Evolutionary conservation across 2,329 filamentous ascomycete genomes (phyloP).

Genomic region (Hypoxylon sp.): DNA sequence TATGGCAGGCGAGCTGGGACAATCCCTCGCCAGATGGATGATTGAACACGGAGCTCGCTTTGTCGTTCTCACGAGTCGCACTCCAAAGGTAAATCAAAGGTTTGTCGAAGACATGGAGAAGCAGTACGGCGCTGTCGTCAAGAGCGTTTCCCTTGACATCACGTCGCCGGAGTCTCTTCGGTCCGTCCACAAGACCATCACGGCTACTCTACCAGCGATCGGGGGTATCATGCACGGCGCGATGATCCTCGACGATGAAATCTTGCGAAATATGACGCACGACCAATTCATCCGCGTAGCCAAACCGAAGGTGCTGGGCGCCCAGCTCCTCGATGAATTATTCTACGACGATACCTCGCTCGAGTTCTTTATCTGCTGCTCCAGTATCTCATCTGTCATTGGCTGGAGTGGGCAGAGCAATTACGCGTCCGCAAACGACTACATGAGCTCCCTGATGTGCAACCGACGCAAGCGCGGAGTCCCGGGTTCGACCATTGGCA

Average conservation of each 20-base stretch:
- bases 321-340: constrained; percentile 51
- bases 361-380: constrained; percentile 19
- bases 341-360: constrained; percentile 43
- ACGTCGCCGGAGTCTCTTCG: constrained; percentile 11
- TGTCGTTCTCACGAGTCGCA: constrained; percentile 47
- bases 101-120: constrained; percentile 11
- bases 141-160: constrained; percentile 17
- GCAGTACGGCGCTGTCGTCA: constrained; percentile 10
- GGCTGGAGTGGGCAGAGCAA: constrained; percentile 16
- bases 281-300: constrained; percentile 46
- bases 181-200: constrained; percentile 19
- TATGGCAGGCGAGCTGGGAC: constrained; percentile 28
- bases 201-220: constrained; percentile 30
- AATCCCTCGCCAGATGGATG: constrained; percentile 24
- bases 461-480: constrained; percentile 19
- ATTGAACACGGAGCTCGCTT: constrained; percentile 39
- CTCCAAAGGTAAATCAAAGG: constrained; percentile 5
- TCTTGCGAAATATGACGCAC: constrained; percentile 45
- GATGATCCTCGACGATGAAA: constrained; percentile 53
- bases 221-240: constrained; percentile 55
- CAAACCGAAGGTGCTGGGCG: constrained; percentile 56
- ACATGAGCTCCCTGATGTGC: constrained; percentile 12
- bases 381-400: constrained; percentile 16
- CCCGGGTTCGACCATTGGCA: constrained; percentile 4
- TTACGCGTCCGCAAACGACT: constrained; percentile 14